Evolutionary conservation across 257 asterid genomes (phyloP), one percentile per base, ranked within the genome.

Genomic region (Solanum tarapatanum): DNA sequence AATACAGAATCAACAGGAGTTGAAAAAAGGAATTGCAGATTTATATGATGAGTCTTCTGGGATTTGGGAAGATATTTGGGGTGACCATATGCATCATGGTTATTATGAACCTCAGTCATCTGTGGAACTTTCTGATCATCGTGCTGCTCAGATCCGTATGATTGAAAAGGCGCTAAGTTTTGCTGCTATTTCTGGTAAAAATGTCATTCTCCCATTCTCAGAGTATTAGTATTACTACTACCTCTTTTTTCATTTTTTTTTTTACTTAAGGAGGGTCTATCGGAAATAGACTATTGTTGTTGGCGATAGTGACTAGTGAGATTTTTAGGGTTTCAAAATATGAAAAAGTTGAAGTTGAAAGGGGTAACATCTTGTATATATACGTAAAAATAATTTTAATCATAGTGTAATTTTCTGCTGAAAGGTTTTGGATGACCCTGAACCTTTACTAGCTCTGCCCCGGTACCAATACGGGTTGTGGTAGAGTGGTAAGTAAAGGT

Each of bases 71-170:
- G 92, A 93, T 66, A 88, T 97, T 0, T 97, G 99, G 99, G 99
- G 99, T 48, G 99, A 96, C 87, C 99, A 97, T 89, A 96, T 96
- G 99, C 99, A 97, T 93, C 99, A 97, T 70, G 99, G 99, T 0
- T 96, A 89, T 90, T 97, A 97, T 88, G 94, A 92, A 7, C 93
- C 95, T 32, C 88, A 79, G 39, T 73, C 94, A 39, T 90, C 91
- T 43, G 97, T 90, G 19, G 90, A 96, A 32, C 87, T 95, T 79
- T 87, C 97, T 83, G 98, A 93, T 87, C 99, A 97, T 86, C 98
- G 94, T 68, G 69, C 93, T 64, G 99, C 99, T 39, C 99, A 97
- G 93, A 93, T 95, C 91, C 99, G 99, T 17, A 94, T 97, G 99
- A 96, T 97, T 55, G 98, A 97, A 92, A 96, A 94, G 88, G 91